Conservation (phyloP, 169 alveolate species). For the Amoebophrya sp. region DNA sequence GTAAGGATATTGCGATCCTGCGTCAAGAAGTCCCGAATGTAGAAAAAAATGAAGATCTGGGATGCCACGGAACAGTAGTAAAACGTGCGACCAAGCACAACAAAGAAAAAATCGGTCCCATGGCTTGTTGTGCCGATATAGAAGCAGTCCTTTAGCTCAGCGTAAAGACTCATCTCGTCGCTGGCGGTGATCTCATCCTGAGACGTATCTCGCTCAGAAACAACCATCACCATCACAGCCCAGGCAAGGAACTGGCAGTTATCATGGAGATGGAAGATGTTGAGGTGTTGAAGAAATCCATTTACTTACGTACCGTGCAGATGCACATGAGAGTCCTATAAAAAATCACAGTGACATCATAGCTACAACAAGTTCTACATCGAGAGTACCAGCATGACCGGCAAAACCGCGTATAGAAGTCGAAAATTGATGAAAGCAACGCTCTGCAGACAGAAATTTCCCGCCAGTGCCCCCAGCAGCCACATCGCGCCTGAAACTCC, state of each 20-base stretch:
- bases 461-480: not conserved
- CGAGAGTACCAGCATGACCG: no score
- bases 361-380: no score
- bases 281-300: no score
- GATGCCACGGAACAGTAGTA: not conserved
- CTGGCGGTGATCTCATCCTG: no score
- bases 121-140: not conserved
- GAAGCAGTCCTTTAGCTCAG: not conserved
- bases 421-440: not conserved
- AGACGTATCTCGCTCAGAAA: not conserved
- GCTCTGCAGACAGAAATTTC: not conserved
- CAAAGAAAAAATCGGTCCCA: not conserved
- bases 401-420: not conserved
- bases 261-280: no score
- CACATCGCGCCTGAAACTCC: not conserved
- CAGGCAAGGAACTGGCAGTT: not conserved
- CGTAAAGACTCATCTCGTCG: not conserved
- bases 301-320: no score
- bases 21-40: not conserved
- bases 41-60: constrained; percentile 1
- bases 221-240: not conserved
- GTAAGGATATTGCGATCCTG: not conserved
- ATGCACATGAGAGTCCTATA: no score
- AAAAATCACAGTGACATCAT: no score
- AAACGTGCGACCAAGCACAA: not conserved